phyloP scores from a whole-genome alignment of 2,329 filamentous ascomycete species.

The Diaporthe capsici region DNA sequence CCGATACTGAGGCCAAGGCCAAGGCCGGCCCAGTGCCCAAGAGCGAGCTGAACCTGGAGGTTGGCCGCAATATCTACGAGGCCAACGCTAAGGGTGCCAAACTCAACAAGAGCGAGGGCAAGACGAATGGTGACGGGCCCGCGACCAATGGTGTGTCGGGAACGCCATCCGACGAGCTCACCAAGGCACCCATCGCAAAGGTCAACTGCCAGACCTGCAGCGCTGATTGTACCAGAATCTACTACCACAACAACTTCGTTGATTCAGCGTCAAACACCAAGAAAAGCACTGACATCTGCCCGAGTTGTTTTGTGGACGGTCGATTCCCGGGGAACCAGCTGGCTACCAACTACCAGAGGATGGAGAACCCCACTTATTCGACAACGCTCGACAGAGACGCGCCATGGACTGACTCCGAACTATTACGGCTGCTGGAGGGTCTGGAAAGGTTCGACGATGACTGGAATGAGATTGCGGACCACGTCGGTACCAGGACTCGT shows the following conservation, averaged over 20 bases:
- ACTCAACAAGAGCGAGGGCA: slow-evolving; percentile 77
- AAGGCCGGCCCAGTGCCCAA: slow-evolving; percentile 77
- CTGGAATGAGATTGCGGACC: slow-evolving; percentile 92
- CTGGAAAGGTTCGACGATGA: slow-evolving; percentile 95
- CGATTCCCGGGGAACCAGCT: slow-evolving; percentile 85
- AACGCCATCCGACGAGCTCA: slow-evolving; percentile 68
- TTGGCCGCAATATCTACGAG: slow-evolving; percentile 96
- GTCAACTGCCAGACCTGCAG: slow-evolving; percentile 92
- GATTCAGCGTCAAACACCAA: slow-evolving; percentile 68
- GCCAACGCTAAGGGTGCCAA: slow-evolving; percentile 84
- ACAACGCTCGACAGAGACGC: slow-evolving; percentile 85
- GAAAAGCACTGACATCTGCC: slow-evolving; percentile 89
- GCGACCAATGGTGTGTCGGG: slow-evolving; percentile 74
- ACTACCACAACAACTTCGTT: slow-evolving; percentile 71
- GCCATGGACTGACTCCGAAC: slow-evolving; percentile 92
- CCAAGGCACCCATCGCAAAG: slow-evolving; percentile 76
- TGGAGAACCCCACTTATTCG: slow-evolving; percentile 89
- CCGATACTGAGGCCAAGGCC: slow-evolving; percentile 81
- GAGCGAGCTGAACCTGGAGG: slow-evolving; percentile 89
- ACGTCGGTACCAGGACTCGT: slow-evolving; percentile 90
- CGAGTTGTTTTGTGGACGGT: slow-evolving; percentile 89
- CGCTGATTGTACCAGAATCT: slow-evolving; percentile 82
- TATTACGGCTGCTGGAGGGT: slow-evolving; percentile 89
- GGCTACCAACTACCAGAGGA: slow-evolving; percentile 85
- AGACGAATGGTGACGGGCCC: slow-evolving; percentile 81